phyloP scores from a whole-genome alignment of 805 yeast genomes.

The Metschnikowia reukaufii region DNA sequence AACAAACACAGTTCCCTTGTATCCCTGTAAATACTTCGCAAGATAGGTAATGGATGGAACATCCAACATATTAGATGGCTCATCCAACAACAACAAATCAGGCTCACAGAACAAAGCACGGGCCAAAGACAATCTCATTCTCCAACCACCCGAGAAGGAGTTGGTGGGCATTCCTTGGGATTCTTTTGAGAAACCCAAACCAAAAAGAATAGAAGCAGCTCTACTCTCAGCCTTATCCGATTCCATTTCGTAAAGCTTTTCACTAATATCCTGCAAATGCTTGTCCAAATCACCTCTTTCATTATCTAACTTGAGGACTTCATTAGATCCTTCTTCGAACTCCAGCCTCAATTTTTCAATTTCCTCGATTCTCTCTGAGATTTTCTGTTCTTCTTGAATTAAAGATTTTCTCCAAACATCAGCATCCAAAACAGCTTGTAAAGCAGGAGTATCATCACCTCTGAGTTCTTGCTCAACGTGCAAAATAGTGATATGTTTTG shows the following conservation, averaged over 20 bases:
- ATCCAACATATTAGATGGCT: slow-evolving; percentile 99
- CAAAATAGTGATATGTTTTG: slow-evolving; percentile 91
- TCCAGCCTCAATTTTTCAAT: slow-evolving; percentile 68
- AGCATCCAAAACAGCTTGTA: slow-evolving; percentile 96
- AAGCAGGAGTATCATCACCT: slow-evolving; percentile 89
- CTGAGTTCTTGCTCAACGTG: slow-evolving; percentile 97
- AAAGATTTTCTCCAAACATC: slow-evolving; percentile 98
- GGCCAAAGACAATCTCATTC: slow-evolving; percentile 98
- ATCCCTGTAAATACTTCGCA: slow-evolving; percentile 84
- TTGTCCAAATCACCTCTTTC: slow-evolving; percentile 85
- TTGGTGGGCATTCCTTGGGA: slow-evolving; percentile 83
- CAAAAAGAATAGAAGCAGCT: slow-evolving; percentile 90
- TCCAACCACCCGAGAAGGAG: slow-evolving; percentile 99
- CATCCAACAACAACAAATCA: slow-evolving; percentile 88
- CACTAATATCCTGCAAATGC: slow-evolving; percentile 75
- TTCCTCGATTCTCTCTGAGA: slow-evolving; percentile 71
- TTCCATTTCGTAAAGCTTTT: slow-evolving; percentile 88
- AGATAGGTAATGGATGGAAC: slow-evolving; percentile 96
- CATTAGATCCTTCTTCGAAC: slow-evolving; percentile 69
- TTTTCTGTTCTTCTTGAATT: slow-evolving; percentile 70
- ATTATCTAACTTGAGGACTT: slow-evolving; percentile 76
- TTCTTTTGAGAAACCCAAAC: slow-evolving; percentile 90
- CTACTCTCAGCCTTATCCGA: slow-evolving; percentile 96
- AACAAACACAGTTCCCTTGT: slow-evolving; percentile 88
- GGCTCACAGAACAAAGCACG: slow-evolving; percentile 98